Evolutionary conservation across 192 early-diverging fungal genomes (phyloP), one percentile per base, ranked within the genome.

Genomic region (Haplosporangium gracile): DNA sequence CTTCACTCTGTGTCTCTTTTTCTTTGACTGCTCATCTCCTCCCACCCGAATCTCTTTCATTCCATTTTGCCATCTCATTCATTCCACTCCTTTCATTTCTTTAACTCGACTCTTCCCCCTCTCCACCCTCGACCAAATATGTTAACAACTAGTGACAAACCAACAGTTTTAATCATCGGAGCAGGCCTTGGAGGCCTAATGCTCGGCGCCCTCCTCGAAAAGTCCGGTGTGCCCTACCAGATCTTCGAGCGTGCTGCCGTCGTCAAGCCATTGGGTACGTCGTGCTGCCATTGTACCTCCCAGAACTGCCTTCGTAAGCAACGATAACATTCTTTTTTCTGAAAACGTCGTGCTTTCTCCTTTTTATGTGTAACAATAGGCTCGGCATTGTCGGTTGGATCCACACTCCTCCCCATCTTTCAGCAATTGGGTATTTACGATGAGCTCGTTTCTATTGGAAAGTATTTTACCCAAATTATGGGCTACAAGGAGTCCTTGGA

Each of bases 391-490:
- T 32, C 60, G 11, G 11, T 65, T 4, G 60, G 60, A 15, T 29
- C 60, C 60, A 10, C 60, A 4, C 60, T 65, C 2, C 60, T 65
- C 11, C 60, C 60, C 0, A 8, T 69, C 7, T 78, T 78, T 42
- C 11, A 79, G 38, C 78, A 79, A 63, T 3, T 79, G 10, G 78
- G 78, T 0, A 57, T 79, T 55, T 72, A 42, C 38, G 70, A 72
- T 10, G 78, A 79, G 15, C 47, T 79, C 34, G 20, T 69, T 6
- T 2, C 60, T 2, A 39, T 77, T 7, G 60, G 49, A n/a, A 77
- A 69, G 39, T 18, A 40, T 2, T 9, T 53, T 1, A 29, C 42
- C 4, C n/a, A 18, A 3, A 5, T 72, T 1, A n/a, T 18, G 1
- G 40, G 26, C 55, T 32, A 43, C 36, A 60, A 72, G 2, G 69